Evolutionary conservation across 2,329 filamentous ascomycete genomes (phyloP), one percentile per base, ranked within the genome.

Genomic region (Colletotrichum tropicale): DNA sequence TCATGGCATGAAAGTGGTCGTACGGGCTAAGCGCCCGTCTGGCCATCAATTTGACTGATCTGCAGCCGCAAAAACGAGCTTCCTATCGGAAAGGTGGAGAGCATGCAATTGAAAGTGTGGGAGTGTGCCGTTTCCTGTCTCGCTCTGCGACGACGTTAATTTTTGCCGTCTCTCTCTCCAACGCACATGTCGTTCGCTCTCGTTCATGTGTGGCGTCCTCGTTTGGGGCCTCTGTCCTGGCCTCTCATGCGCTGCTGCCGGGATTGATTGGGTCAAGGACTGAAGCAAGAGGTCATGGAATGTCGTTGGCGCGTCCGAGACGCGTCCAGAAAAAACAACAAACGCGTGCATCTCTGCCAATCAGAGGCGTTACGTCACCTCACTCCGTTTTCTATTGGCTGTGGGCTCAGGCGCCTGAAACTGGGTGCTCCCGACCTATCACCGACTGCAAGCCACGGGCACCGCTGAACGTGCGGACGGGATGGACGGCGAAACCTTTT

Each of bases 281-380:
- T 52, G 28, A 36, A 36, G 32, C 61, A 38, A 38, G 61, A 67
- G 24, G 62, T 48, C 38, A 75, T 64, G 64, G 69, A 68, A 76
- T 76, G 70, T 73, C 71, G 74, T 76, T 28, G 70, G 74, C 70
- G 74, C 74, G 70, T 69, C 43, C 64, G 5, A 26, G 52, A 69
- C 70, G 70, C 74, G 74, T 74, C 65, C 38, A 43, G 58, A 66
- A 76, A 76, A 64, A 69, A 76, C 48, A 76, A 76, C 74, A 76
- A 74, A 74, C 74, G 74, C 74, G 74, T 61, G 13, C 10, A 15
- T 52, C 8, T 55, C 8, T 13, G 15, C 74, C 74, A 76, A 76
- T 76, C 74, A 76, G 21, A 69, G 8, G 2, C 18, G 9, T 12
- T 15, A 43, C 6, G 32, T 43, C 34, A 28, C 18, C 21, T 24